Evolutionary conservation across 768 basidiomycete species (phyloP).

Genomic region (Chalciporus piperatus): DNA sequence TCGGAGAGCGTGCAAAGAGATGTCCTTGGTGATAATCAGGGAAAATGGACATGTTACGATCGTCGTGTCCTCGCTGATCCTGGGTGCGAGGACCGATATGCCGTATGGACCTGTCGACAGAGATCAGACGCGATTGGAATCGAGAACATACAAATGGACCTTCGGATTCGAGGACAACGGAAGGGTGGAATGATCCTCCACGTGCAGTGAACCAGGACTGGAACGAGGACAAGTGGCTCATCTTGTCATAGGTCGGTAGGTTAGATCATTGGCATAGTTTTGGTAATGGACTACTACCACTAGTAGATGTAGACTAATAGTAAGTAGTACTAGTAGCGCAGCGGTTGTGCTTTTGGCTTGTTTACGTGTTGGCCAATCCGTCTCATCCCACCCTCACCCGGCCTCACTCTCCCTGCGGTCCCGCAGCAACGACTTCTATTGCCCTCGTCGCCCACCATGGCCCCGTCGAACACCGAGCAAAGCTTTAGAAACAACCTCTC

Average conservation of each 20-base stretch:
- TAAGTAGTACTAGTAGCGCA: too few species aligned
- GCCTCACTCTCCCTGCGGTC: background rate
- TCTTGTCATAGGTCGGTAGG: background rate
- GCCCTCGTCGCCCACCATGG: constrained; percentile 3
- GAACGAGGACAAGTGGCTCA: constrained; percentile 27
- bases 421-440: background rate
- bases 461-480: constrained; percentile 48
- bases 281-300: too few species aligned
- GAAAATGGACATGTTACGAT: constrained; percentile 68
- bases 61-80: constrained; percentile 47
- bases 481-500: constrained; percentile 72
- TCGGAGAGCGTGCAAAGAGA: constrained; percentile 44
- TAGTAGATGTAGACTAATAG: too few species aligned
- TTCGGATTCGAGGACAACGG: constrained; percentile 38
- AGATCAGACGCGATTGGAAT: constrained; percentile 8
- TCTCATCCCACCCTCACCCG: too few species aligned
- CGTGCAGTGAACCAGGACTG: constrained; percentile 48
- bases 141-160: constrained; percentile 36
- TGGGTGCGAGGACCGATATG: constrained; percentile 46
- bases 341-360: too few species aligned
- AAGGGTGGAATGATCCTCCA: constrained; percentile 52
- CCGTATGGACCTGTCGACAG: constrained; percentile 41
- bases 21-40: constrained; percentile 58
- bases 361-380: too few species aligned
- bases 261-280: too few species aligned